Evolutionary conservation across 345 rosid genomes (phyloP).

Genomic region (Gossypium australe): DNA sequence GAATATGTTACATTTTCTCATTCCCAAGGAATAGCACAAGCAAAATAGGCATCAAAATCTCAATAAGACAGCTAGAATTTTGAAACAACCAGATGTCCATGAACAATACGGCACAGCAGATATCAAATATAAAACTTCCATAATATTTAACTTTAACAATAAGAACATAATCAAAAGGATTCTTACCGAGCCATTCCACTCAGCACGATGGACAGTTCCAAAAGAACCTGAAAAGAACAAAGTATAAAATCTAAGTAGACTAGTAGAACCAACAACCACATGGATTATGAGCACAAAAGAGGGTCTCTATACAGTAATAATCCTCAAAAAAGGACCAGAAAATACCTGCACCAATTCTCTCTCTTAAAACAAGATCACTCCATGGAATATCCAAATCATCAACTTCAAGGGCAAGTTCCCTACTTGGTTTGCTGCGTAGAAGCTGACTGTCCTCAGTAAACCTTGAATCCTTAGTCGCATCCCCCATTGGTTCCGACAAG

Average conservation of each 20-base stretch:
- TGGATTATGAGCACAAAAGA: constrained; percentile 1
- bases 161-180: constrained; percentile 2
- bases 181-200: constrained; percentile 98
- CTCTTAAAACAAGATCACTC: constrained; percentile 83
- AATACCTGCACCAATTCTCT: constrained; percentile 97
- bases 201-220: constrained; percentile 99
- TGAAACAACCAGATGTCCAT: not conserved
- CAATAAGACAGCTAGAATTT: not conserved
- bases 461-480: constrained; percentile 35
- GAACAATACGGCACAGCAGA: not conserved
- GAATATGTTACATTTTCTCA: not conserved
- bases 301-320: not conserved
- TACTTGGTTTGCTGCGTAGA: constrained; percentile 36
- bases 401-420: constrained; percentile 60
- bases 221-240: constrained; percentile 80
- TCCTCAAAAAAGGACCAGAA: constrained; percentile 1
- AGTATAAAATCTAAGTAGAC: constrained; percentile 23
- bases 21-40: not conserved
- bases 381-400: constrained; percentile 91
- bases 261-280: constrained; percentile 9
- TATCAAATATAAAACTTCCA: not conserved
- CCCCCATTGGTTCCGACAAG: constrained; percentile 25
- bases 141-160: not conserved
- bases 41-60: not conserved
- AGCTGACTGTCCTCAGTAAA: constrained; percentile 35